phyloP scores from a whole-genome alignment of 805 yeast genomes.

The Torulaspora franciscae region DNA sequence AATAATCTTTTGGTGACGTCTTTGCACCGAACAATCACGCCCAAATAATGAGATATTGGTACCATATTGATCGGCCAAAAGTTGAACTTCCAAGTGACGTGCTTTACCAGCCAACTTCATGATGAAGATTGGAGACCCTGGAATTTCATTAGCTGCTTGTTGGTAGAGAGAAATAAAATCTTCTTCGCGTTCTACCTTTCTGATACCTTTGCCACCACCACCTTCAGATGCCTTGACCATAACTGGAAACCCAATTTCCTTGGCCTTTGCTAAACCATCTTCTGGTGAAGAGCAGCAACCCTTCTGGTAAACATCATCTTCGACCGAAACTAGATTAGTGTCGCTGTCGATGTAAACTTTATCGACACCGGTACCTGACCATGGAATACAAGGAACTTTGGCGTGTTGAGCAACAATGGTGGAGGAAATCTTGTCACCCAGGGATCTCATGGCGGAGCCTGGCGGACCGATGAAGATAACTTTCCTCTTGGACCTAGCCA shows the following conservation, averaged over 20 bases:
- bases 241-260: conserved; percentile 90
- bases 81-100: conserved; percentile 96
- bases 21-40: conserved; percentile 98
- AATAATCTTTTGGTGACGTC: conserved; percentile 98
- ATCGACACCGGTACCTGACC: conserved; percentile 98
- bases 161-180: conserved; percentile 72
- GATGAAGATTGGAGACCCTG: conserved; percentile 97
- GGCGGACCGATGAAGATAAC: conserved; percentile 98
- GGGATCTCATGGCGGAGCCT: conserved; percentile 98
- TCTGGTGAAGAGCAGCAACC: conserved; percentile 87
- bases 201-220: conserved; percentile 99
- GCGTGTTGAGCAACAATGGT: conserved; percentile 99
- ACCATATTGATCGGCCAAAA: conserved; percentile 97
- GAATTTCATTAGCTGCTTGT: conserved; percentile 96
- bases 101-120: conserved; percentile 98
- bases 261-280: conserved; percentile 84
- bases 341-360: conserved; percentile 63
- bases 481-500: conserved; percentile 88
- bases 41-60: conserved; percentile 96
- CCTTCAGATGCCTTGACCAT: conserved; percentile 99
- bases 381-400: conserved; percentile 95
- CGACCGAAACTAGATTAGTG: conserved; percentile 82
- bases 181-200: conserved; percentile 84
- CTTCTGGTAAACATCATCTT: conserved; percentile 72
- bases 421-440: conserved; percentile 96